These are phyloP conservation scores for Daldinia eschscholtzii DNA, from an alignment of 2,329 filamentous ascomycete species.

Conservation along the genomic window DNA sequence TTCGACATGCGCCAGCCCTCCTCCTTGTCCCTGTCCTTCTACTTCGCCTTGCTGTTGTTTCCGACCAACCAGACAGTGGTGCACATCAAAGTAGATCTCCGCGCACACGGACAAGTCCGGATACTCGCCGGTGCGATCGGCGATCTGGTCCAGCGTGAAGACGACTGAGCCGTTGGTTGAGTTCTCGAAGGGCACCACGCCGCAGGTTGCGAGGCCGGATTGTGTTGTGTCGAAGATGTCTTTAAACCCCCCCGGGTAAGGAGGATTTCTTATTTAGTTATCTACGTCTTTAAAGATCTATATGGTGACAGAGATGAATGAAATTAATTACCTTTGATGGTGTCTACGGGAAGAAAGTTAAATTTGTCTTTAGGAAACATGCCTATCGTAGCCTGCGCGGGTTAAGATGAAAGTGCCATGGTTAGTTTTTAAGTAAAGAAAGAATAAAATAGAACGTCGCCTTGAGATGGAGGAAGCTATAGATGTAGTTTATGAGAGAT, in stretches of 20 bases:
- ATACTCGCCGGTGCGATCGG: slow-evolving; percentile 75
- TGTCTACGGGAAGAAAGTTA: slow-evolving; percentile 63
- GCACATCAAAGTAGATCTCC: slow-evolving; percentile 88
- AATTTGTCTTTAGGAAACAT: slow-evolving; percentile 63
- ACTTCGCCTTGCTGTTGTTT: slow-evolving; percentile 11
- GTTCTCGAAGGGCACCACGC: slow-evolving; percentile 96
- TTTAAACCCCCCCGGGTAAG: slow-evolving; percentile 47
- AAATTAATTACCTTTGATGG: slow-evolving; percentile 59
- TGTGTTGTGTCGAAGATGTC: slow-evolving; percentile 88
- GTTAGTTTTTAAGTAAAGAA: background rate
- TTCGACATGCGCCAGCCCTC: slow-evolving; percentile 69
- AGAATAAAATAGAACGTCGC: background rate
- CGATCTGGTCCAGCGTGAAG: slow-evolving; percentile 89
- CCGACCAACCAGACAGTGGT: slow-evolving; percentile 83
- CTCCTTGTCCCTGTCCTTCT: background rate
- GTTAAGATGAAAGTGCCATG: background rate
- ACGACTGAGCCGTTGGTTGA: slow-evolving; percentile 94
- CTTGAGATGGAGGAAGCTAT: background rate
- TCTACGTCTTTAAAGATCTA: background rate
- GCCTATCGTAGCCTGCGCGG: slow-evolving; percentile 59
- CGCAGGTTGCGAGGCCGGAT: slow-evolving; percentile 71
- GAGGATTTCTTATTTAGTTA: background rate
- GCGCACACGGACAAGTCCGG: slow-evolving; percentile 80
- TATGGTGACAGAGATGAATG: slow-evolving; percentile 2
- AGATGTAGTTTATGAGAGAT: background rate